phyloP scores from a whole-genome alignment of 2,329 filamentous ascomycete species.

The Talaromyces pinophilus region DNA sequence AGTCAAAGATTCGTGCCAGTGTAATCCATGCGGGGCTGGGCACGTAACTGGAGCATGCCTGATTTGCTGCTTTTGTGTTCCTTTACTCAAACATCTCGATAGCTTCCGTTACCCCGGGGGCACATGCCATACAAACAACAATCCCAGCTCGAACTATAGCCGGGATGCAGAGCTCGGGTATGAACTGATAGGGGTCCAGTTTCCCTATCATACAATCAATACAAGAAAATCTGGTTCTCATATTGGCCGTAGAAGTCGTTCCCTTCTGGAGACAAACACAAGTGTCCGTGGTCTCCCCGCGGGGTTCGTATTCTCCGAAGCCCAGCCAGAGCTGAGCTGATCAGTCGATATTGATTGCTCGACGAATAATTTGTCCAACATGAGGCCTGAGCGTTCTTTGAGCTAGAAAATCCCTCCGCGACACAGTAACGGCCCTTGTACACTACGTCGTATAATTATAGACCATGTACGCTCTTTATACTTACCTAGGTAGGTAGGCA shows the following conservation, averaged over 20 bases:
- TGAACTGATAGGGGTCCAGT: not conserved
- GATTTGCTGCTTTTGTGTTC: not conserved
- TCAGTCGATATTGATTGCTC: not conserved
- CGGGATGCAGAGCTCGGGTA: conserved; percentile 1
- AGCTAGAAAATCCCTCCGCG: not conserved
- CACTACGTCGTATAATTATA: not conserved
- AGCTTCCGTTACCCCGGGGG: conserved; percentile 19
- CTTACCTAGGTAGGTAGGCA: not conserved
- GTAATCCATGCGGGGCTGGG: not conserved
- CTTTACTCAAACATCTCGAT: not conserved
- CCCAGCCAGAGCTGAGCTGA: not conserved
- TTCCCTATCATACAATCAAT: not conserved
- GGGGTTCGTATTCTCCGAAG: not conserved
- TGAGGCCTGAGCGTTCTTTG: conserved; percentile 7
- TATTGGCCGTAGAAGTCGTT: not conserved
- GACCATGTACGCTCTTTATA: not conserved
- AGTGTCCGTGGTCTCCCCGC: not conserved
- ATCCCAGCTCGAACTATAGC: conserved; percentile 11
- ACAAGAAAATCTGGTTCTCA: not conserved
- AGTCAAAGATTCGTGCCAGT: not conserved
- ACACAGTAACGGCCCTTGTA: not conserved
- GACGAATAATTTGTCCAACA: not conserved
- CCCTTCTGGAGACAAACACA: not conserved
- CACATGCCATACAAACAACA: not conserved
- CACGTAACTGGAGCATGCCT: not conserved